Conservation (phyloP, 768 basidiomycete species). For the Filobasidium floriforme region DNA sequence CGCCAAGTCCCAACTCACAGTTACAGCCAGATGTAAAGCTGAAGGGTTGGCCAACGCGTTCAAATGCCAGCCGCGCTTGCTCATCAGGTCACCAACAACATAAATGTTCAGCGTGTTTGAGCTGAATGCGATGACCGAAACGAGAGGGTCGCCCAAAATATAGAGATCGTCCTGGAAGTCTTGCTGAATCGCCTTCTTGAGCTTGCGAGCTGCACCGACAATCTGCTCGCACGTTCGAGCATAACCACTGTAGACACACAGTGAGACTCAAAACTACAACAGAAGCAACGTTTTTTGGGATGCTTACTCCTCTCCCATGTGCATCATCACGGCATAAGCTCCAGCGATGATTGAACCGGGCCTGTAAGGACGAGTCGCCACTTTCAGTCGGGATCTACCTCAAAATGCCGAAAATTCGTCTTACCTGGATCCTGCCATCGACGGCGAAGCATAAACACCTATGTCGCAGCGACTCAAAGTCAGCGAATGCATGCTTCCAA, state of each 20-base stretch:
- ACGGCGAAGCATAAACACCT: constrained; percentile 66
- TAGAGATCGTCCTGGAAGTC: constrained; percentile 62
- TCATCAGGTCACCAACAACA: constrained; percentile 85
- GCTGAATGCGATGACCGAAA: constrained; percentile 84
- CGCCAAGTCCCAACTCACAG: constrained; percentile 53
- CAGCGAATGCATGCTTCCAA: constrained; percentile 12
- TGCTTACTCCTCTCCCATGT: constrained; percentile 78
- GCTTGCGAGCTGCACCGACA: constrained; percentile 62
- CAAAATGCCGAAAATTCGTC: constrained; percentile 23
- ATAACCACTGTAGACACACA: constrained; percentile 61
- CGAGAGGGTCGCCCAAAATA: constrained; percentile 78
- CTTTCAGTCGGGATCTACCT: constrained; percentile 1
- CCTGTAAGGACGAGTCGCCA: constrained; percentile 46
- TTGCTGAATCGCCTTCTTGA: constrained; percentile 59
- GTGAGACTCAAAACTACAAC: background rate
- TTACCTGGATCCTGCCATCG: constrained; percentile 80
- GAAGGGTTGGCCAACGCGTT: constrained; percentile 72
- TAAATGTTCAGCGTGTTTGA: constrained; percentile 63
- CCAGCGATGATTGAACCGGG: constrained; percentile 89
- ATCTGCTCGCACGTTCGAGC: constrained; percentile 74
- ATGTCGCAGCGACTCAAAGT: background rate
- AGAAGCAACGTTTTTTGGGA: background rate
- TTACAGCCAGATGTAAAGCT: constrained; percentile 87
- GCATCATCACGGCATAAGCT: constrained; percentile 92
- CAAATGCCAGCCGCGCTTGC: constrained; percentile 79